Percentiles rank a stretch among this genome's conserved stretches.
phyloP scores from a whole-genome alignment of 805 yeast genomes.

The Nakazawaea ishiwadae region DNA sequence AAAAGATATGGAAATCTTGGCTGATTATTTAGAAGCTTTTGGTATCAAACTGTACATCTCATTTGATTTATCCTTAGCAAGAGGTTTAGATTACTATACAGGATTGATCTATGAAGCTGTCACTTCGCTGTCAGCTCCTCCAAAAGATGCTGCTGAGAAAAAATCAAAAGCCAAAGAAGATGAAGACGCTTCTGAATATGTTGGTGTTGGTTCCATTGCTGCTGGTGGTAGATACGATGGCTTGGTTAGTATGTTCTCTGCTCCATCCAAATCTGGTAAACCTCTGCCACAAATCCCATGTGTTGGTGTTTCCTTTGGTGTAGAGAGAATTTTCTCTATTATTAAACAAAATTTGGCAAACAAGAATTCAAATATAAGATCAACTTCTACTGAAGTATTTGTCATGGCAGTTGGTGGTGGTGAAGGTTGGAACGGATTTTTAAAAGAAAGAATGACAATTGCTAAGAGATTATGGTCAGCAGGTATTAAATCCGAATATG shows the following conservation, averaged over 20 bases:
- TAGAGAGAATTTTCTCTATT: conserved; percentile 88
- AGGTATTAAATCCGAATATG: conserved; percentile 86
- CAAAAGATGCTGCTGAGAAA: conserved; percentile 67
- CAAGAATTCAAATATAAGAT: conserved; percentile 43
- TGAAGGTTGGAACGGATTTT: conserved; percentile 89
- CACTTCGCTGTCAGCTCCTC: conserved; percentile 95
- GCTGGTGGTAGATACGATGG: conserved; percentile 99
- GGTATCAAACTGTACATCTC: conserved; percentile 63
- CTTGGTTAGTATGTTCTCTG: conserved; percentile 92
- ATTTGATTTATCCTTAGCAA: conserved; percentile 91
- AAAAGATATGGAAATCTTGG: conserved; percentile 69
- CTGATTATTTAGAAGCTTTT: conserved; percentile 79
- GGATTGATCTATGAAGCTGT: conserved; percentile 97
- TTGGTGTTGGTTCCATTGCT: conserved; percentile 97
- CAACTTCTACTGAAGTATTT: conserved; percentile 87
- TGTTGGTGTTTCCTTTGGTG: conserved; percentile 96
- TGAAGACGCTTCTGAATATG: conserved; percentile 93
- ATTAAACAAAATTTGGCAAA: conserved; percentile 73
- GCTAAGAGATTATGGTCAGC: conserved; percentile 82
- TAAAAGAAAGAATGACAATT: conserved; percentile 86
- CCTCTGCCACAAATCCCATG: conserved; percentile 78
- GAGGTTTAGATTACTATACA: conserved; percentile 97
- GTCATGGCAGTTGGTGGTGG: conserved; percentile 99
- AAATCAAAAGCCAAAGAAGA: conserved; percentile 50
- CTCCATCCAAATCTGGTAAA: conserved; percentile 72